Conservation (phyloP, 2,329 filamentous ascomycete genomes). For the Neonectria hederae region DNA sequence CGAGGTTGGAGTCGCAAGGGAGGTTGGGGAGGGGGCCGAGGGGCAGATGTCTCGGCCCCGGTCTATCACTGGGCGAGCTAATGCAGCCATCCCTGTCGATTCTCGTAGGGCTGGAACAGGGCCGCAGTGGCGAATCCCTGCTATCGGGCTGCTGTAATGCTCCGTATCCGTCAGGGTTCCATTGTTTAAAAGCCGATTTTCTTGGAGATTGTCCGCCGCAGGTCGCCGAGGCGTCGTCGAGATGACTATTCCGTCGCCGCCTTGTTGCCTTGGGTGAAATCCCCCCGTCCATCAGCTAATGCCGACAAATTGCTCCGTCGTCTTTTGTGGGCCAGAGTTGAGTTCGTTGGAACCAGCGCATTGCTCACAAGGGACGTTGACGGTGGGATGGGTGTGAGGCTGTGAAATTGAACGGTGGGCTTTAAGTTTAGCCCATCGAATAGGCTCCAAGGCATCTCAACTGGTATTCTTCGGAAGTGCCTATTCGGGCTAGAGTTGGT, state of each 20-base stretch:
- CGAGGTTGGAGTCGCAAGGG: conserved; percentile 29
- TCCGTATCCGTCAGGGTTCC: neutral
- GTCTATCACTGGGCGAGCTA: conserved; percentile 39
- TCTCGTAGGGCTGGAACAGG: conserved; percentile 40
- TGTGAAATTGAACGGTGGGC: neutral
- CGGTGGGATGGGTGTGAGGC: neutral
- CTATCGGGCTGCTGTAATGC: neutral
- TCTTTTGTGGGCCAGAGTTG: neutral
- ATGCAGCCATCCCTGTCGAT: conserved; percentile 32
- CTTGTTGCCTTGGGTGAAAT: conserved; percentile 22
- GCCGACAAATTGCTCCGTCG: neutral
- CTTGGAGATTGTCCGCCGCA: conserved; percentile 5
- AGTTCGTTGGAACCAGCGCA: neutral
- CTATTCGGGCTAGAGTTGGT: neutral
- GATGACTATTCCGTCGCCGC: conserved; percentile 11
- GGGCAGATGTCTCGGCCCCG: conserved; percentile 29
- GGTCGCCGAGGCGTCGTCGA: conserved; percentile 16
- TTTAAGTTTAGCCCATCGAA: neutral
- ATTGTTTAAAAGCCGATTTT: neutral
- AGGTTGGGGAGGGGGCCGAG: conserved; percentile 29
- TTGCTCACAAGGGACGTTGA: neutral
- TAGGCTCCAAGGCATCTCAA: neutral
- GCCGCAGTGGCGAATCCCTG: conserved; percentile 10
- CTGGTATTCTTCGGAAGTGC: neutral
- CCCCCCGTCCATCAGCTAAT: neutral